Evolutionary conservation across 139 green algal species (phyloP).

Genomic region (Chlamydomonas sphaeroides): DNA sequence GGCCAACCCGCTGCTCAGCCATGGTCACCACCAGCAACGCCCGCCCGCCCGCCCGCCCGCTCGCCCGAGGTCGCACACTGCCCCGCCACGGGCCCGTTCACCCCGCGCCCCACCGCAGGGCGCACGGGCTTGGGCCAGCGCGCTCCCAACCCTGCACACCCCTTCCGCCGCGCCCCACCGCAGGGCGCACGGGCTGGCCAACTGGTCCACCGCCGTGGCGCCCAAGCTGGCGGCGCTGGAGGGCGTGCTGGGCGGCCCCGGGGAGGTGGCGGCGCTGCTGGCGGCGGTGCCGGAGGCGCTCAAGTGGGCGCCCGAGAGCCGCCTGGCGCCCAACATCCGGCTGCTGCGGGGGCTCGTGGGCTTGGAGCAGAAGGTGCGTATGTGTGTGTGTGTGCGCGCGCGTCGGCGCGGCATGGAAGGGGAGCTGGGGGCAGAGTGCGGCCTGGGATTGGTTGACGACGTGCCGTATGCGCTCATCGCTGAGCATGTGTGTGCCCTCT

Average conservation of each 20-base stretch:
- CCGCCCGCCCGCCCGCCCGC: no score
- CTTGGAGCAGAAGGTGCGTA: slow-evolving; percentile 5
- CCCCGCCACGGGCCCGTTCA: no score
- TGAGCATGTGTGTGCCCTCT: no score
- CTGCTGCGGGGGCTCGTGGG: slow-evolving; percentile 3
- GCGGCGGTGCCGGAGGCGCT: slow-evolving; percentile 12
- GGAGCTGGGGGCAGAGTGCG: no score
- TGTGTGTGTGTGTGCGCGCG: not conserved
- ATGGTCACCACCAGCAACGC: no score
- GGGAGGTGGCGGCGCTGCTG: slow-evolving; percentile 7
- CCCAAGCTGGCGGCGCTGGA: slow-evolving; percentile 27
- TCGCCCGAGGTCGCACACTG: no score
- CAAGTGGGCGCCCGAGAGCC: slow-evolving; percentile 17
- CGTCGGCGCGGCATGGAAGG: not conserved
- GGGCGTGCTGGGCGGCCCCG: not conserved
- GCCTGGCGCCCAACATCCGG: slow-evolving; percentile 25
- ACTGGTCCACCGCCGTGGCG: slow-evolving; percentile 12
- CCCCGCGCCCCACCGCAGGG: no score
- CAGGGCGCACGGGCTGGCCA: slow-evolving; percentile 16
- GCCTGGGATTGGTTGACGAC: no score
- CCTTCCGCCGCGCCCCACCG: no score
- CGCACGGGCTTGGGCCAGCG: no score
- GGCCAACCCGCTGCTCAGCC: no score
- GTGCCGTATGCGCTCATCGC: no score
- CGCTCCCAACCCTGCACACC: not conserved